Evolutionary conservation across 2,329 filamentous ascomycete species (phyloP), one percentile per base, ranked within the genome.

Genomic region (Cladosporium colombiae): DNA sequence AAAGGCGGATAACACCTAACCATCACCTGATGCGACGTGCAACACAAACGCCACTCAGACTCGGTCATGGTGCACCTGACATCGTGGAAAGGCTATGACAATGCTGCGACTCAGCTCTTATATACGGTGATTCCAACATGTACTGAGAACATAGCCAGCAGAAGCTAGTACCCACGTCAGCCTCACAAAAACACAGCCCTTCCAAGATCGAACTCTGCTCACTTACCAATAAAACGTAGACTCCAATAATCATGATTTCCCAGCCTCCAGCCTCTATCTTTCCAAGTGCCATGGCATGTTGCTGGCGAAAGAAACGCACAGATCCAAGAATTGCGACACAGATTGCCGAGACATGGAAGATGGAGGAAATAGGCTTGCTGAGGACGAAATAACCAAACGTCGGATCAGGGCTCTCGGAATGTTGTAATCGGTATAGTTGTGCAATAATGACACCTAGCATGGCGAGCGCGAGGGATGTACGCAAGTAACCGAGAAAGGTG

Each of bases 401-500:
- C 2, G 77, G 75, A 44, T 78, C 70, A 1, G 78, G 79, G 18
- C 77, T 72, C 10, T 80, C 73, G 29, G 81, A 74, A 33, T 86
- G 81, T 71, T 89, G 83, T 3, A 89, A 79, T 23, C 84, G 82
- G 71, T 91, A 91, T 8, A 92, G 83, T 73, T 92, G 90, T 0
- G 89, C 86, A 31, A 89, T 83, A 3, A 86, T 71, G 2, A 89
- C 85, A 21, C 89, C 89, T 23, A 88, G 79, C 78, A 91, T 88
- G 16, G 89, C 87, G 46, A 92, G 81, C n/a, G 85, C 82, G 44
- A 90, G 78, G 0, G 88, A 91, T 1, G 89, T 92, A 23, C 90
- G 85, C 33, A 92, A 82, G 75, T 92, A 92, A 33, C 84, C 88
- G 21, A 93, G 84, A 73, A 89, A 93, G 21, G 90, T 93, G 65